A percentile compares a stretch with the other conserved stretches of the same genome.
phyloP scores from a whole-genome alignment of 1,139 yeast species.

The Kodamaea fungicola region DNA sequence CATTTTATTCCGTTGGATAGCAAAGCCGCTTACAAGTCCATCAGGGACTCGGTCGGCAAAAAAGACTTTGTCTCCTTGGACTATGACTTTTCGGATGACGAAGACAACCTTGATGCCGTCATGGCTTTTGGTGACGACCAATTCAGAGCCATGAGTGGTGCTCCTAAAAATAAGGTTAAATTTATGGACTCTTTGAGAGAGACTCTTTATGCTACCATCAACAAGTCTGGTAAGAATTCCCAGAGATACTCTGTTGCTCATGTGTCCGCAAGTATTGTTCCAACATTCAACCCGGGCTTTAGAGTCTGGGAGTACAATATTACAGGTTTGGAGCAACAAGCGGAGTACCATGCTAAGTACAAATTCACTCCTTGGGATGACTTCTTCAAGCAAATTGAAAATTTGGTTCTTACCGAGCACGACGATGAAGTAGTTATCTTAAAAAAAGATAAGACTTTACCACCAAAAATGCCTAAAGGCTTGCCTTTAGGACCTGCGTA shows the following conservation, averaged over 20 bases:
- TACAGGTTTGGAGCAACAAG: slow-evolving; percentile 30
- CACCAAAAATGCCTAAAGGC: slow-evolving; percentile 56
- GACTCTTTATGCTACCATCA: slow-evolving; percentile 45
- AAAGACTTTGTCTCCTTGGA: slow-evolving; percentile 3
- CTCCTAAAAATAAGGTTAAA: slow-evolving; percentile 59
- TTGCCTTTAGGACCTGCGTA: slow-evolving; percentile 73
- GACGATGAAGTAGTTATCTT: slow-evolving; percentile 16
- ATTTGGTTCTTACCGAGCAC: slow-evolving; percentile 19
- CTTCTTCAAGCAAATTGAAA: slow-evolving; percentile 49
- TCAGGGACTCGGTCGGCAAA: slow-evolving; percentile 14
- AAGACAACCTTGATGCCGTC: slow-evolving; percentile 10
- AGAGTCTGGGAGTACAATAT: slow-evolving; percentile 85
- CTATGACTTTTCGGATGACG: slow-evolving; percentile 10
- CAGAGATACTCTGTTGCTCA: slow-evolving; percentile 70
- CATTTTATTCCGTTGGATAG: slow-evolving; percentile 80
- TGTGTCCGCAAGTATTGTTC: slow-evolving; percentile 73
- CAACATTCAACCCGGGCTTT: slow-evolving; percentile 80
- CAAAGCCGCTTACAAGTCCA: slow-evolving; percentile 59
- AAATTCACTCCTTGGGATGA: slow-evolving; percentile 48
- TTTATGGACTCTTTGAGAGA: slow-evolving; percentile 59
- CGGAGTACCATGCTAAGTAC: slow-evolving; percentile 13
- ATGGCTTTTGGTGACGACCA: slow-evolving; percentile 12
- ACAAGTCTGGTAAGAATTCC: slow-evolving; percentile 43
- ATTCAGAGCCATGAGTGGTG: slow-evolving; percentile 48
- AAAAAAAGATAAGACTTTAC: slow-evolving; percentile 59